Evolutionary conservation across 2,329 filamentous ascomycete species (phyloP), one percentile per base, ranked within the genome.

Genomic region (Raffaelea ambrosiae): DNA sequence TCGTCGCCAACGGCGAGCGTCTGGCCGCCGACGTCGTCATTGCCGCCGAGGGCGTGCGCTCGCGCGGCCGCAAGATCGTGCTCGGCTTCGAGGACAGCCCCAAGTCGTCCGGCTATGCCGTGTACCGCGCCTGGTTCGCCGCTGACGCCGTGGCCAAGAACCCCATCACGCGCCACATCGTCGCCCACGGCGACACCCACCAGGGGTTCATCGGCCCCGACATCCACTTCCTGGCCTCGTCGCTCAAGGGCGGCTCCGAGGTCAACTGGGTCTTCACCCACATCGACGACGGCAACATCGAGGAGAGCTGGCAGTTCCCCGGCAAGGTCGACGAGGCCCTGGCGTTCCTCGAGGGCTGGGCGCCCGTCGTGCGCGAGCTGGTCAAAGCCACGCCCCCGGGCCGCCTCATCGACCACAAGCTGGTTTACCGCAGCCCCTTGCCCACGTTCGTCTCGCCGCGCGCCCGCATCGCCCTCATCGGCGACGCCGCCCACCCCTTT

Each of bases 251-350:
- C 39, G 73, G 72, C 9, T 66, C 67, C 43, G 72, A 76, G 49
- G 70, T 77, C 47, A 72, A 67, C 49, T 77, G 71, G 74, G 73
- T 76, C 5, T 71, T 73, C 46, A 77, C 76, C 26, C 59, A 63
- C 46, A 59, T 69, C 45, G 71, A 68, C 40, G 66, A 71, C 42
- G 66, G 62, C 5, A 68, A 72, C 50, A 69, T 73, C 36, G 63
- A 71, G 44, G 68, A 74, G 53, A 69, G 68, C 20, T 72, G 68
- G 68, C 65, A 65, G 44, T 68, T 70, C 43, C 66, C 66, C 0
- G 66, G 65, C 13, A 67, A 67, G 43, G 62, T 68, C 2, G 62
- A 66, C 42, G 68, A 72, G 49, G 69, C 69, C 2, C 60, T 70
- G 23, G 61, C 62, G 14, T 64, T 70, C n/a, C 60, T 71, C 0